A percentile compares a stretch with the other conserved stretches of the same genome.
phyloP scores from a whole-genome alignment of 164 flowering plant species.

The Piper longum region DNA sequence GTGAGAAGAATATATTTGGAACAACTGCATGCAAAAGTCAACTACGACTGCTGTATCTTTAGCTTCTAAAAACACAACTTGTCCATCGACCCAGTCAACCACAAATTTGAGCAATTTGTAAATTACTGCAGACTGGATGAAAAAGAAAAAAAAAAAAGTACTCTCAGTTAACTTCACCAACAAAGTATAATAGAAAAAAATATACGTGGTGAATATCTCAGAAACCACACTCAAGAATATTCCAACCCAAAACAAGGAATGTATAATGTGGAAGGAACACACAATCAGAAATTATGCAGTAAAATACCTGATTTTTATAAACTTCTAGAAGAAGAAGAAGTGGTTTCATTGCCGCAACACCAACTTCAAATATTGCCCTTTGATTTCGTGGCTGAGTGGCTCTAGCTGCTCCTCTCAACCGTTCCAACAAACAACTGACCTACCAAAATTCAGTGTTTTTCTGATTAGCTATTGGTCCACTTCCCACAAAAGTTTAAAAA shows the following conservation, averaged over 20 bases:
- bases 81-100: constrained; percentile 90
- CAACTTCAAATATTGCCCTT: constrained; percentile 78
- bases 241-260: neutral
- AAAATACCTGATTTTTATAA: constrained; percentile 79
- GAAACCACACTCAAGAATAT: neutral
- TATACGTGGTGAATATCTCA: neutral
- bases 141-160: constrained; percentile 11
- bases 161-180: neutral
- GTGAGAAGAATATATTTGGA: constrained; percentile 81
- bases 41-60: constrained; percentile 59
- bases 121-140: constrained; percentile 77
- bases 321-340: constrained; percentile 53
- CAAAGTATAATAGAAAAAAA: constrained; percentile 1
- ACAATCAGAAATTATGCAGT: neutral
- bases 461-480: neutral
- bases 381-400: constrained; percentile 80
- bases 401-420: constrained; percentile 86
- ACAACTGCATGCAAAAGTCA: constrained; percentile 77
- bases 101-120: constrained; percentile 78
- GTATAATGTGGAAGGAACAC: neutral
- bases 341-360: constrained; percentile 53
- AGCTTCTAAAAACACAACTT: constrained; percentile 70
- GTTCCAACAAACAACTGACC: constrained; percentile 84
- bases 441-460: constrained; percentile 9
- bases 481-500: neutral